Evolutionary conservation across 352 stramenopile species (phyloP).

Genomic region (Globisporangium splendens): DNA sequence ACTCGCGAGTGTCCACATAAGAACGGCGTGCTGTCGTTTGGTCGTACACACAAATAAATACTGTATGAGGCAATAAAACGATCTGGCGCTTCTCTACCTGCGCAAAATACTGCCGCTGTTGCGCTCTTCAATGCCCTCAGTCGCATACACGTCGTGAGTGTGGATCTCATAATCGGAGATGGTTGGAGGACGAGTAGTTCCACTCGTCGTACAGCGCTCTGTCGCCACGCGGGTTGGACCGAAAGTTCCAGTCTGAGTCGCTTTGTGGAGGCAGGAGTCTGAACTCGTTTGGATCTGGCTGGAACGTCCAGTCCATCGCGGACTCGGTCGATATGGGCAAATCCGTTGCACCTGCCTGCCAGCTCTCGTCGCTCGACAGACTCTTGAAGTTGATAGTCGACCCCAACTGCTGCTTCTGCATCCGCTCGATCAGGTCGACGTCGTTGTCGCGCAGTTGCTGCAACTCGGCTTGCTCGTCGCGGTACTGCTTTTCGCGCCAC

Average conservation of each 20-base stretch:
- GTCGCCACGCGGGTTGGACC: constrained; percentile 9
- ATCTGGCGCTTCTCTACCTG: no score
- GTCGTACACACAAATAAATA: no score
- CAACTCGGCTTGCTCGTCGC: constrained; percentile 6
- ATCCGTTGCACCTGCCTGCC: neutral
- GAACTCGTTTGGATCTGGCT: constrained; percentile 3
- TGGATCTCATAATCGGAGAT: no score
- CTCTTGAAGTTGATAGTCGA: constrained; percentile 11
- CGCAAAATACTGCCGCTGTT: no score
- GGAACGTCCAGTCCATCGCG: no score
- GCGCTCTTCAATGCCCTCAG: no score
- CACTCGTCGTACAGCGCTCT: neutral
- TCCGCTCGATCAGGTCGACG: neutral
- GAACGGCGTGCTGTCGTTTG: no score
- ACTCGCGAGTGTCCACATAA: no score
- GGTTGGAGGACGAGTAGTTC: no score
- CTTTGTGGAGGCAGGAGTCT: neutral
- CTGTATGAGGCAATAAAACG: no score
- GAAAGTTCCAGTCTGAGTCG: constrained; percentile 19
- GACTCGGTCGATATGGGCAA: no score
- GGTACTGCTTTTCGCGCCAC: constrained; percentile 18
- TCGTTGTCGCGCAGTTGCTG: constrained; percentile 4
- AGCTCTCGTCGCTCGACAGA: constrained; percentile 9
- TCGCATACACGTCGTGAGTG: no score
- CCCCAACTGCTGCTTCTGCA: constrained; percentile 6